Percentiles rank a stretch among this genome's conserved stretches.
These are phyloP conservation scores for Taphrina confusa DNA, from an alignment of 1,139 yeast genomes.

Conservation along the genomic window DNA sequence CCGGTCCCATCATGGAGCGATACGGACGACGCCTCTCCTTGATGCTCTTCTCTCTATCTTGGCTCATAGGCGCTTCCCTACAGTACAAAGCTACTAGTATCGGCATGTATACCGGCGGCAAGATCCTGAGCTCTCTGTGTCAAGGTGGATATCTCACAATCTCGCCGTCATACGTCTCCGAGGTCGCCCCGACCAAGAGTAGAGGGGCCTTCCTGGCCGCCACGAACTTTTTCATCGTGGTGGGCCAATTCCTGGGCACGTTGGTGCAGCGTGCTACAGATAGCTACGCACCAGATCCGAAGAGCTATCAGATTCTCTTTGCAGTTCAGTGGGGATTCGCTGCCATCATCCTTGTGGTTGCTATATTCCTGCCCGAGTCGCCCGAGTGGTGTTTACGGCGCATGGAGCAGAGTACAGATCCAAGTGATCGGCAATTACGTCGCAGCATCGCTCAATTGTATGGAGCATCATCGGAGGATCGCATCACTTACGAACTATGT, in stretches of 20 bases:
- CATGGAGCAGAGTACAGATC: background rate
- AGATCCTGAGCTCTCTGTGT: conserved; percentile 5
- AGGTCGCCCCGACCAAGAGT: conserved; percentile 7
- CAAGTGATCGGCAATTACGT: background rate
- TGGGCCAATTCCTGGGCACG: conserved; percentile 4
- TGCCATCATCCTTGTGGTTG: background rate
- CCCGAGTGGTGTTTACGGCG: background rate
- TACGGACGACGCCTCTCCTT: background rate
- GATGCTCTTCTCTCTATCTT: background rate
- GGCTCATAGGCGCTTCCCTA: background rate
- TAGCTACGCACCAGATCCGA: background rate
- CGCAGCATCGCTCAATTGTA: background rate
- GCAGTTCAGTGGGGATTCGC: conserved; percentile 5
- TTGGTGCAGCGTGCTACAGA: background rate
- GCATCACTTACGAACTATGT: background rate
- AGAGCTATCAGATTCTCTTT: conserved; percentile 8
- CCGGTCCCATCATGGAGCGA: conserved; percentile 7
- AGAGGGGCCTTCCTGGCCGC: conserved; percentile 3
- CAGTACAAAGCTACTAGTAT: background rate
- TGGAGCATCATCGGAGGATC: no score
- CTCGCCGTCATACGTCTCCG: conserved; percentile 1
- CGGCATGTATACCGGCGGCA: conserved; percentile 4
- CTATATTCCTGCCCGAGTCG: background rate
- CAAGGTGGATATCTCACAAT: conserved; percentile 3
- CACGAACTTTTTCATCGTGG: conserved; percentile 2